phyloP scores from a whole-genome alignment of 768 basidiomycete genomes.

The Trametes punicea region DNA sequence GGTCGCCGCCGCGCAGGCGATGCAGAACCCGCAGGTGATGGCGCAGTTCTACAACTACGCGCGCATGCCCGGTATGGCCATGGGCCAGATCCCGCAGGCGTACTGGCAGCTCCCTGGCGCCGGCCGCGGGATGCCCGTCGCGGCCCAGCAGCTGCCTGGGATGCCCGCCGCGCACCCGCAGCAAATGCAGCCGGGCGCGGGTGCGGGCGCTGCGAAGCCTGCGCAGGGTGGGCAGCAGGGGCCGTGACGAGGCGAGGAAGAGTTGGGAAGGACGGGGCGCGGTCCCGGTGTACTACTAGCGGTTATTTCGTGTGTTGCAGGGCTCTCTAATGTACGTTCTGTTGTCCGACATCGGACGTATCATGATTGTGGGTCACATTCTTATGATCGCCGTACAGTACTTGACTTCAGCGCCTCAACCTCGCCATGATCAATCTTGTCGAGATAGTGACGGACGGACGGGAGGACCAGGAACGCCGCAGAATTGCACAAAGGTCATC shows the following conservation, averaged over 20 bases:
- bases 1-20: conserved; percentile 18
- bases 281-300: conserved; percentile 16
- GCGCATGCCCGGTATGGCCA: conserved; percentile 20
- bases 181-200: conserved; percentile 22
- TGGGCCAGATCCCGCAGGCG: conserved; percentile 14
- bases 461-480: neutral
- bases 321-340: neutral
- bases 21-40: conserved; percentile 23
- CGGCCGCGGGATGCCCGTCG: conserved; percentile 23
- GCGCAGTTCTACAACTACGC: conserved; percentile 20
- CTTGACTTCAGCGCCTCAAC: neutral
- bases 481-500: neutral
- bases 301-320: neutral
- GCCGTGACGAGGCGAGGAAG: conserved; percentile 12
- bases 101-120: conserved; percentile 18
- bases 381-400: too few species aligned
- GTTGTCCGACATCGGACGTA: neutral
- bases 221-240: conserved; percentile 28
- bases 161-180: conserved; percentile 23
- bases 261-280: neutral
- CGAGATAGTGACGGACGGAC: neutral
- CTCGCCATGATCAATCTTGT: neutral
- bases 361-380: neutral
- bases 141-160: conserved; percentile 15
- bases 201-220: conserved; percentile 19